Evolutionary conservation across 306 rosid genomes (phyloP), one percentile per base, ranked within the genome.

Genomic region (Dryas alaskensis): DNA sequence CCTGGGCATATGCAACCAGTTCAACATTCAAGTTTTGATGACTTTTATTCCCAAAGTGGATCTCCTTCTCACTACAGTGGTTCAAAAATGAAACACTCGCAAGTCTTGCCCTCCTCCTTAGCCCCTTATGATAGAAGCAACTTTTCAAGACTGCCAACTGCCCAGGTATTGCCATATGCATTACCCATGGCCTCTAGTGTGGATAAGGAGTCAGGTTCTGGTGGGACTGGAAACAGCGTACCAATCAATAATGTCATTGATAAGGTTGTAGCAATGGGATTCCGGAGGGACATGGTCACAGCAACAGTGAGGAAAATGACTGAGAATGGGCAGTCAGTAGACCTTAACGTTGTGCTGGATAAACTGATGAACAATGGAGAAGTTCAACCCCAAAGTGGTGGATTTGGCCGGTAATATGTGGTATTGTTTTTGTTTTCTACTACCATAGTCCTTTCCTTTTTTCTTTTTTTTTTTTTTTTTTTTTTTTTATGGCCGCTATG

Each of bases 231-330:
- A 58, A 76, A 61, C 43, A 76, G 72, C 16, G 6, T 51, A 39
- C 73, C 81, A 10, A 76, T 48, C 8, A 78, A 80, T 53, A 86
- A 80, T 67, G 84, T 79, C 74, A 44, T 80, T 72, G 83, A 80
- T n/a, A 69, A 80, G 52, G 82, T 81, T 59, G 89, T 82, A 7
- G 79, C 76, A 3, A 85, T 85, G 87, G 87, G 89, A 72, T 85
- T 85, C 58, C 79, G 81, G 62, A 82, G 87, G 72, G 86, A 82
- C 73, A 7, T 55, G 37, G 89, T 85, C 77, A 73, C 74, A 80
- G 84, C 82, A 31, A 67, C 85, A 14, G 86, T 80, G 64, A 80
- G 60, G 76, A 86, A 80, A 76, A 72, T 83, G 81, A 59, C 83
- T 0, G 81, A 80, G 78, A 78, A 79, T 72, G 85, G 82, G 73